Conservation (phyloP, 208 protist genomes). For the Trypanosoma melophagium region DNA sequence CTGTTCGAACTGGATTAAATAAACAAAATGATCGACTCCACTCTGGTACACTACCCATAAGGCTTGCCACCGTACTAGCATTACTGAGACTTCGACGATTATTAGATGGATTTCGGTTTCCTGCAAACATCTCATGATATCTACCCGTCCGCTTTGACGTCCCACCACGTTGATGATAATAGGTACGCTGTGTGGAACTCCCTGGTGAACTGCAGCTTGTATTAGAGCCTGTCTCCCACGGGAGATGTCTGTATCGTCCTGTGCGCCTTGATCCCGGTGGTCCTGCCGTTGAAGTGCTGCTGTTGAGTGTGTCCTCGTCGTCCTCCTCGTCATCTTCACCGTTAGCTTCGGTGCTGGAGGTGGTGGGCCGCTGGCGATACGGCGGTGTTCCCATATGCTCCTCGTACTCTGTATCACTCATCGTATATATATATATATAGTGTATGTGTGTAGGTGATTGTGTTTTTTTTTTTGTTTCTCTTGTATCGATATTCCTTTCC, state of each 20-base stretch:
- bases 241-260: slow-evolving; percentile 45
- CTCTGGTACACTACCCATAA: slow-evolving; percentile 60
- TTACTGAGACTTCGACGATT: slow-evolving; percentile 47
- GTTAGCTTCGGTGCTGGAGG: background rate
- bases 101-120: background rate
- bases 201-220: slow-evolving; percentile 23
- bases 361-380: background rate
- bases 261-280: slow-evolving; percentile 61
- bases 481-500: too few species aligned
- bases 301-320: slow-evolving; percentile 30
- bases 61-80: slow-evolving; percentile 37
- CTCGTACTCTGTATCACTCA: slow-evolving; percentile 3
- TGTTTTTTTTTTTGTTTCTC: too few species aligned
- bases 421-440: too few species aligned
- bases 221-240: slow-evolving; percentile 35
- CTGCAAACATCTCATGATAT: slow-evolving; percentile 21
- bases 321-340: slow-evolving; percentile 15
- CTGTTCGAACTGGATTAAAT: slow-evolving; percentile 39
- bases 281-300: slow-evolving; percentile 81
- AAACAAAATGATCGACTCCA: slow-evolving; percentile 80
- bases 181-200: slow-evolving; percentile 3
- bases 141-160: slow-evolving; percentile 39
- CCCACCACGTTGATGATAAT: slow-evolving; percentile 4
- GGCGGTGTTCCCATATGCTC: background rate
- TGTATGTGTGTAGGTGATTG: too few species aligned